Evolutionary conservation across 2,329 filamentous ascomycete genomes (phyloP).

Genomic region (Salinomyces thailandicus): DNA sequence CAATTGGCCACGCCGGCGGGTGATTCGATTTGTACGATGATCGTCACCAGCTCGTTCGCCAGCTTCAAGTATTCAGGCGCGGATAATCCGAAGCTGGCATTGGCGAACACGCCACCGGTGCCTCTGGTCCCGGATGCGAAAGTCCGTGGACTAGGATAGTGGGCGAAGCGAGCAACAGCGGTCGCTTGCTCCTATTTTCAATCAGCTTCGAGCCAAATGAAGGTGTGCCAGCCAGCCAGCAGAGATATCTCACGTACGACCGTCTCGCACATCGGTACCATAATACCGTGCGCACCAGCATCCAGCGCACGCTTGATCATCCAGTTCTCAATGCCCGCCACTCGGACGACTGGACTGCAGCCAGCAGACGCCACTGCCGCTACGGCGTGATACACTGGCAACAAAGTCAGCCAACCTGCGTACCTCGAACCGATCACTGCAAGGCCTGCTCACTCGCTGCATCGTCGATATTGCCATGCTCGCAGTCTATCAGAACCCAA

Average conservation of each 20-base stretch:
- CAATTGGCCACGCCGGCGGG: constrained; percentile 28
- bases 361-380: constrained; percentile 36
- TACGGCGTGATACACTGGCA: constrained; percentile 48
- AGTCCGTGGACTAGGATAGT: constrained; percentile 32
- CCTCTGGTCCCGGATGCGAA: constrained; percentile 33
- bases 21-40: constrained; percentile 37
- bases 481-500: constrained; percentile 36
- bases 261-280: constrained; percentile 28
- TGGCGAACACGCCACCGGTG: constrained; percentile 43
- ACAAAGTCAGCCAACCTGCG: too few species aligned
- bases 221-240: too few species aligned
- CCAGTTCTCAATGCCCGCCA: constrained; percentile 49
- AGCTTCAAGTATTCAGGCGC: constrained; percentile 3
- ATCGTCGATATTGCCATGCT: constrained; percentile 49
- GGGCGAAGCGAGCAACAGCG: constrained; percentile 42
- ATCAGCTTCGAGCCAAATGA: too few species aligned
- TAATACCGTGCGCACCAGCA: constrained; percentile 48
- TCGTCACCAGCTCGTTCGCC: constrained; percentile 34
- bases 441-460: too few species aligned
- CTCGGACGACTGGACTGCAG: constrained; percentile 35
- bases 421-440: too few species aligned
- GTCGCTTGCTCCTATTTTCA: constrained; percentile 36
- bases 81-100: constrained; percentile 6
- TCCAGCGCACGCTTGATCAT: constrained; percentile 54
- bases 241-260: constrained; percentile 22